These are phyloP conservation scores for Cyamopsis tetragonoloba DNA, from an alignment of 306 rosid species.

Conservation along the genomic window DNA sequence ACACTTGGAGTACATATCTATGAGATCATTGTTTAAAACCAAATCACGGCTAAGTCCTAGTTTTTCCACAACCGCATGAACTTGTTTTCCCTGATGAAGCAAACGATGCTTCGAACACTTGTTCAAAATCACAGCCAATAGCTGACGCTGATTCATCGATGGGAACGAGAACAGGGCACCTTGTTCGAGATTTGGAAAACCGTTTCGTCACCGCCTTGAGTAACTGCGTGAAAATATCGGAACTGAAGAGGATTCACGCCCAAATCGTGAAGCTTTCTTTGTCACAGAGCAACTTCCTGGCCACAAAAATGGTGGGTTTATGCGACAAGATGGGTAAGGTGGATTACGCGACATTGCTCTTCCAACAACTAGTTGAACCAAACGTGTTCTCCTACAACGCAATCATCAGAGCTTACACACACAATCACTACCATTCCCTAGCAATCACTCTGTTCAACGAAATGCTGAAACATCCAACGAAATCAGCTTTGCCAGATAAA, in stretches of 20 bases:
- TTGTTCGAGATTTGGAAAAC: conserved; percentile 51
- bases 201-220: conserved; percentile 43
- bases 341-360: conserved; percentile 43
- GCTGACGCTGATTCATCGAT: conserved; percentile 40
- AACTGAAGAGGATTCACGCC: conserved; percentile 55
- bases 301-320: conserved; percentile 62
- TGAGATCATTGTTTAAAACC: conserved; percentile 49
- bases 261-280: conserved; percentile 45
- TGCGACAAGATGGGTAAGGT: conserved; percentile 45
- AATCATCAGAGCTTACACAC: conserved; percentile 56
- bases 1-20: conserved; percentile 59
- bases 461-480: conserved; percentile 37
- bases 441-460: conserved; percentile 46
- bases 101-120: conserved; percentile 41
- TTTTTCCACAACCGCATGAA: conserved; percentile 42
- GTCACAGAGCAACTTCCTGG: conserved; percentile 68
- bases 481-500: conserved; percentile 38
- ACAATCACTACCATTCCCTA: conserved; percentile 25
- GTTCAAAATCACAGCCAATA: conserved; percentile 29
- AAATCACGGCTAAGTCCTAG: conserved; percentile 41
- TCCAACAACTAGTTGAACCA: conserved; percentile 48
- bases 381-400: conserved; percentile 61
- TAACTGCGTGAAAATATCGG: conserved; percentile 30
- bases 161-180: conserved; percentile 26
- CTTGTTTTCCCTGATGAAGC: conserved; percentile 40